phyloP scores from a whole-genome alignment of 2,329 filamentous ascomycete species.

The Leptographium procerum region DNA sequence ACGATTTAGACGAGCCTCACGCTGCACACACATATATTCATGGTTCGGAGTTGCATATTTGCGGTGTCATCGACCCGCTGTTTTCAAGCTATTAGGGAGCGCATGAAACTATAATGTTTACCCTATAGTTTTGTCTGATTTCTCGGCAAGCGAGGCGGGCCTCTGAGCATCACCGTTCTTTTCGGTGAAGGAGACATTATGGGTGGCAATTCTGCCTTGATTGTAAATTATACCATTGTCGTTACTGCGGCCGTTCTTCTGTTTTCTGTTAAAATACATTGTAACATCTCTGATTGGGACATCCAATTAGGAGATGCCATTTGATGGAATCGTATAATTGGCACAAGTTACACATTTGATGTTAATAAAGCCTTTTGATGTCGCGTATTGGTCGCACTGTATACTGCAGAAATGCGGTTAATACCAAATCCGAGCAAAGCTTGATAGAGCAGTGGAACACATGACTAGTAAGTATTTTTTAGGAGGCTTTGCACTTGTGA shows the following conservation, averaged over 20 bases:
- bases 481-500: neutral
- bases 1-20: neutral
- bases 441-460: too few species aligned
- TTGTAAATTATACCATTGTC: neutral
- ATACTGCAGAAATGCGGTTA: too few species aligned
- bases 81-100: neutral
- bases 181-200: slow-evolving; percentile 1
- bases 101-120: neutral
- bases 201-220: neutral
- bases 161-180: neutral
- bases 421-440: too few species aligned
- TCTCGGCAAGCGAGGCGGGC: neutral
- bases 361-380: neutral
- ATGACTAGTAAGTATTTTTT: neutral
- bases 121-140: neutral
- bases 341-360: neutral
- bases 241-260: neutral
- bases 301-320: neutral
- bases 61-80: neutral
- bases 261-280: neutral
- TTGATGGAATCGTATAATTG: neutral
- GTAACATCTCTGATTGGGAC: neutral
- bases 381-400: neutral
- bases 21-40: neutral
- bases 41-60: neutral